Evolutionary conservation across 2,329 filamentous ascomycete species (phyloP), one percentile per base, ranked within the genome.

Genomic region (Colletotrichum sp.): DNA sequence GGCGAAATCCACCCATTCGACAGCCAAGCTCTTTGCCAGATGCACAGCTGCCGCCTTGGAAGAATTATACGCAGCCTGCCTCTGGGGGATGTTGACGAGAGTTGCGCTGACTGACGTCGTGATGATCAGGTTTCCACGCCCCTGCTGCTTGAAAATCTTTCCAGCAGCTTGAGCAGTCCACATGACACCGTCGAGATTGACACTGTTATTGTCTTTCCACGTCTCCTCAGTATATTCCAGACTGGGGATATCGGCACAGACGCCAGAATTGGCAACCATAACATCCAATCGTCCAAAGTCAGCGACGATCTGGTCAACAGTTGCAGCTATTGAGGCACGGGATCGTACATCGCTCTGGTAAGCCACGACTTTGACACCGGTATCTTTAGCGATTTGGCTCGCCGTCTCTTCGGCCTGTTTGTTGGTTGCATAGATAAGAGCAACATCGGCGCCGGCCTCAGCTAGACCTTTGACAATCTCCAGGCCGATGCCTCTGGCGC

Each of bases 1-100:
- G 12, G 83, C 82, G 74, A 86, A 86, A 24, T 86, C 83, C 3
- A 83, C 83, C 86, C 86, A 88, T 74, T 88, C 87, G 6, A 87
- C 86, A 2, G 85, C 83, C 9, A 87, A 78, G 59, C 82, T 84
- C 79, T 85, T 86, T 16, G 83, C 81, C 10, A 88, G 78, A 57
- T 86, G 86, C 1, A 86, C 81, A 1, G 86, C 84, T 0, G 83
- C 87, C 1, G 85, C 86, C 75, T 88, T 88, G 70, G 82, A 85
- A 7, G 86, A 83, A 72, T 88, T 88, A 71, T 87, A 88, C 4
- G 84, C 85, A 69, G 80, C 86, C 81, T 81, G 85, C 78, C 82
- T 78, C 21, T 81, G 80, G 16, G 80, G 79, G 5, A 82, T 52
- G 13, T 79, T 81, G 59, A 81, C 80, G 0, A 81, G 68, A 5